Percentiles rank a stretch among this genome's conserved stretches.
phyloP scores from a whole-genome alignment of 2,329 filamentous ascomycete species.

The Cyphellophora europaea region DNA sequence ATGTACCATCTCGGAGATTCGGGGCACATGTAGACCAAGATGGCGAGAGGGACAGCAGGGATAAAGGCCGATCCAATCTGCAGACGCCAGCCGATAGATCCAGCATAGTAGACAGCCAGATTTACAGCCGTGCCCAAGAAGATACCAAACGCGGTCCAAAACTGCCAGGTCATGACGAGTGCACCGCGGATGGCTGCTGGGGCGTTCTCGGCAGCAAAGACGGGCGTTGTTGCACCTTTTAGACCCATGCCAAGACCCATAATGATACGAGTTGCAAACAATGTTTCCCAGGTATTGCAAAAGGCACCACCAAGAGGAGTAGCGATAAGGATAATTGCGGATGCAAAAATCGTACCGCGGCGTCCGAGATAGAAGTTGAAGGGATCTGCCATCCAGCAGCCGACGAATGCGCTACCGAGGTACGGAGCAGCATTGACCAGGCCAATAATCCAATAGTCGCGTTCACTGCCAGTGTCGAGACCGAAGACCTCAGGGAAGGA shows the following conservation, averaged over 20 bases:
- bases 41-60: constrained; percentile 51
- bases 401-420: constrained; percentile 57
- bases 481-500: constrained; percentile 38
- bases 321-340: constrained; percentile 46
- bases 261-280: constrained; percentile 46
- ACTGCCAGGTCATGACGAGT: constrained; percentile 45
- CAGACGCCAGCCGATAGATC: constrained; percentile 51
- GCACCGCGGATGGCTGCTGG: constrained; percentile 41
- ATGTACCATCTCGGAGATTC: constrained; percentile 60
- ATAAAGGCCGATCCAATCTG: constrained; percentile 57
- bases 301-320: constrained; percentile 43
- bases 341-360: constrained; percentile 58
- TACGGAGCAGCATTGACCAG: constrained; percentile 51
- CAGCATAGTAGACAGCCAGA: constrained; percentile 51
- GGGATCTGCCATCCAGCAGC: constrained; percentile 60
- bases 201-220: constrained; percentile 39
- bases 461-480: constrained; percentile 28
- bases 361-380: constrained; percentile 63
- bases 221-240: constrained; percentile 35
- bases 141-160: constrained; percentile 47
- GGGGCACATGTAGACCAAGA: constrained; percentile 52
- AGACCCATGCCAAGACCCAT: constrained; percentile 22
- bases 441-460: constrained; percentile 52
- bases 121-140: constrained; percentile 60
- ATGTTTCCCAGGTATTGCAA: constrained; percentile 48